Evolutionary conservation across 2,329 filamentous ascomycete species (phyloP).

Genomic region (Harringtonia aguacate): DNA sequence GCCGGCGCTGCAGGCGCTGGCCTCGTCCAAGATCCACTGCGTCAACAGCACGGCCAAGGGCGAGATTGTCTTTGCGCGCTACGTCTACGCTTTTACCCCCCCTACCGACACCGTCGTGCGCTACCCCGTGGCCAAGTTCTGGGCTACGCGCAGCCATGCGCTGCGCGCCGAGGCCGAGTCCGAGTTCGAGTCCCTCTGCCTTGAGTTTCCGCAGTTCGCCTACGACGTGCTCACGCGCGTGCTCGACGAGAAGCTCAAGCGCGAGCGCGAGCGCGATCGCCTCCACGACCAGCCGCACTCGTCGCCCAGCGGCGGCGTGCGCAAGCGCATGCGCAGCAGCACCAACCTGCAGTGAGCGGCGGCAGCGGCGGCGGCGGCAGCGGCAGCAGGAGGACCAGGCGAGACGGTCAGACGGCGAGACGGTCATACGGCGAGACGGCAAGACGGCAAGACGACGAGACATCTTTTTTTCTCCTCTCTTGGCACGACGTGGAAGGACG

Average conservation of each 20-base stretch:
- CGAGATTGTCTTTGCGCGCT: constrained; percentile 85
- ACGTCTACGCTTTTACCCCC: constrained; percentile 70
- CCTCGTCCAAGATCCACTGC: constrained; percentile 84
- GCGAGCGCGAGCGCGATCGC: constrained; percentile 48
- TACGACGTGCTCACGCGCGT: constrained; percentile 78
- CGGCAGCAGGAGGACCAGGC: no score
- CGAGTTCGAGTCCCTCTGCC: constrained; percentile 74
- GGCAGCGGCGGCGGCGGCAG: background rate
- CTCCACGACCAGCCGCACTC: background rate
- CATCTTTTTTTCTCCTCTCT: no score
- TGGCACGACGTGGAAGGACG: no score
- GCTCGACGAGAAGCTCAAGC: constrained; percentile 55
- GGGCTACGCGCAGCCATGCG: constrained; percentile 71
- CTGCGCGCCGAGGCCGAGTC: constrained; percentile 76
- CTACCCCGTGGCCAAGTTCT: constrained; percentile 79
- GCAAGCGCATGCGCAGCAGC: constrained; percentile 48
- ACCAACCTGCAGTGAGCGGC: constrained; percentile 2
- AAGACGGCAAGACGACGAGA: no score
- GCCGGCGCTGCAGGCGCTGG: constrained; percentile 58
- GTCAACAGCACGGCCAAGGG: constrained; percentile 79
- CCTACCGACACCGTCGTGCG: constrained; percentile 63
- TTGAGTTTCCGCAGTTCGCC: constrained; percentile 84
- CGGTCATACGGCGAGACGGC: no score
- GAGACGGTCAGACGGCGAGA: no score
- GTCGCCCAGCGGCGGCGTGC: constrained; percentile 31